Conservation (phyloP, 2,329 filamentous ascomycete species). For the Hymenoscyphus fructigenus region DNA sequence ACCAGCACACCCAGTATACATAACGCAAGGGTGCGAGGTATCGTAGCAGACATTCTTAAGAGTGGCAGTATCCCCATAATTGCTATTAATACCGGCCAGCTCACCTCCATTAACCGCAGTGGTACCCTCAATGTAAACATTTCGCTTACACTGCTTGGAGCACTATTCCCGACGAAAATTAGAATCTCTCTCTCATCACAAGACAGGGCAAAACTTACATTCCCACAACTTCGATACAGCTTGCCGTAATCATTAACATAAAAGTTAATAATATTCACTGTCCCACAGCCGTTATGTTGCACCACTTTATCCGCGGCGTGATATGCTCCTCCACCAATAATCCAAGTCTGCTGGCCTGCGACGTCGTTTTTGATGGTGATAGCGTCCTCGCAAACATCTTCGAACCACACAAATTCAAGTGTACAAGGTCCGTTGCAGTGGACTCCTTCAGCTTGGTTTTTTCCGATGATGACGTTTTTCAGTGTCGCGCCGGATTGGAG, state of each 20-base stretch:
- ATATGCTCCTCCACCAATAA: background rate
- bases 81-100: background rate
- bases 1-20: background rate
- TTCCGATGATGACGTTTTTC: background rate
- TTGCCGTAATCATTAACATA: background rate
- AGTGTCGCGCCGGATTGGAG: background rate
- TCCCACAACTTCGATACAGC: background rate
- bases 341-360: background rate
- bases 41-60: conserved; percentile 3
- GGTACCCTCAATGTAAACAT: background rate
- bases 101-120: background rate
- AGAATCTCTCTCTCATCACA: background rate
- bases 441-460: background rate
- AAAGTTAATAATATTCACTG: background rate
- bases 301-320: background rate
- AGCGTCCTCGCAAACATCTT: conserved; percentile 3
- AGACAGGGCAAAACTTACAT: background rate
- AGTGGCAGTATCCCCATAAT: background rate
- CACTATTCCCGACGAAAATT: background rate
- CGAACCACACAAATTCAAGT: background rate
- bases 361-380: background rate
- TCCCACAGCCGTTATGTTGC: background rate
- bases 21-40: background rate
- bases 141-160: background rate
- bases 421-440: background rate